Base-by-base conservation (phyloP, 179 eudicot genomes). In the Nepenthes alata region DNA sequence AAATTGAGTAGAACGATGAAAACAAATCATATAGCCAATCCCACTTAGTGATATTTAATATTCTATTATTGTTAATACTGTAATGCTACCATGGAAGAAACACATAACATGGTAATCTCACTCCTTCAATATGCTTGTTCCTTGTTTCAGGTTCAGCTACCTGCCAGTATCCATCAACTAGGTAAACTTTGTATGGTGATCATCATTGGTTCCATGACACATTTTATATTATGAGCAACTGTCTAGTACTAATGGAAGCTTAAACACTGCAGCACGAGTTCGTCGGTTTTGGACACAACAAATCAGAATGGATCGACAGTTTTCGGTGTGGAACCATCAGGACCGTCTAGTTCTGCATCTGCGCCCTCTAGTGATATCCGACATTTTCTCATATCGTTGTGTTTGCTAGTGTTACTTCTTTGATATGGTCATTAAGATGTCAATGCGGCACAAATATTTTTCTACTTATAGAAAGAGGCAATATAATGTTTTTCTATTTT, bases 131-230 rank as follows among this genome's bases (percentile, higher is more conserved):
- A 11, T 58, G 12, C 16, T 45, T 35, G 45, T 7, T 37, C 38
- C 53, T 41, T 4, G 14, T 62, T 71, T 67, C 74, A 78, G 82
- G 83, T 69, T 66, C 77, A 41, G 66, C 52, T 9, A 47, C 67
- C 9, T 79, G 83, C 71, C 62, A 56, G 37, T 79, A 70, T 70
- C 78, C 78, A 15, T 79, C 83, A 58, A 79, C 78, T 72, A 78
- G 83, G 83, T 79, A 70, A 61, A 62, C 52, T 14, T 59, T 48
- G 16, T 35, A 36, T 34, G 11, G n/a, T 41, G 1, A 4, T 37
- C 5, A 12, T 10, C 47, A 38, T 15, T 34, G 36, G 5, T 11
- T 38, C 45, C 4, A 25, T 47, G 5, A 12, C 16, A 51, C 12
- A 41, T 41, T 4, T 41, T 7, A 41, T 41, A 4, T 41, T 41